Base-by-base conservation (phyloP, 345 rosid species). In the Populus nigra region DNA sequence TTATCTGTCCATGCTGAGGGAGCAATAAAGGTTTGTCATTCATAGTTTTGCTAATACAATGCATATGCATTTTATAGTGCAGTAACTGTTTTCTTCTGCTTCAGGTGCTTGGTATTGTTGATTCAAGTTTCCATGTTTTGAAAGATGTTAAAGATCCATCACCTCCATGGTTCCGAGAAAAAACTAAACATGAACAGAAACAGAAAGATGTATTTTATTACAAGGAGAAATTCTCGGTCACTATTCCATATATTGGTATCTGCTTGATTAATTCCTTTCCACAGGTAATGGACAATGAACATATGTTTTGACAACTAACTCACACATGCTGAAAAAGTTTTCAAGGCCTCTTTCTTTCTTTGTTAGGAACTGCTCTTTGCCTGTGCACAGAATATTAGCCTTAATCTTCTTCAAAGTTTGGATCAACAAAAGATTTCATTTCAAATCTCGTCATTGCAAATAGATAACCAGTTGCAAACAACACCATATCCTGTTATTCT, bases 281-380 rank as follows among this genome's bases (percentile, higher is more conserved):
- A 33, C 93, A 93, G 98, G 98, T 94, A 72, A 61, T 73, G 55
- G 65, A 47, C 41, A 68, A 59, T 53, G 9, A 57, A 25, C 72
- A 41, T 31, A 29, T 73, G 69, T 8, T 29, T 66, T 63, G 39
- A 66, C 43, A 13, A 18, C 39, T 33, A 78, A 81, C 53, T 74
- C 49, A 62, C 71, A 76, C 71, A 49, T 70, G 36, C 61, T 79
- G 50, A 47, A 15, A 13, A 15, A 3, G 16, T 47, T 15, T 47
- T 12, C 50, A 47, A 47, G 50, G 5, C 17, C 5, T 47, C 62
- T 38, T 81, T 78, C 39, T 72, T 72, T 70, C 72, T 79, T 78
- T 88, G 77, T 75, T 78, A 94, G 98, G 98, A 94, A 82, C 79
- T 94, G 86, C 88, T 94, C 80, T 94, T 88, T 87, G 97, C 89